Conservation (phyloP, 768 basidiomycete species). For the Lyophyllum atratum region DNA sequence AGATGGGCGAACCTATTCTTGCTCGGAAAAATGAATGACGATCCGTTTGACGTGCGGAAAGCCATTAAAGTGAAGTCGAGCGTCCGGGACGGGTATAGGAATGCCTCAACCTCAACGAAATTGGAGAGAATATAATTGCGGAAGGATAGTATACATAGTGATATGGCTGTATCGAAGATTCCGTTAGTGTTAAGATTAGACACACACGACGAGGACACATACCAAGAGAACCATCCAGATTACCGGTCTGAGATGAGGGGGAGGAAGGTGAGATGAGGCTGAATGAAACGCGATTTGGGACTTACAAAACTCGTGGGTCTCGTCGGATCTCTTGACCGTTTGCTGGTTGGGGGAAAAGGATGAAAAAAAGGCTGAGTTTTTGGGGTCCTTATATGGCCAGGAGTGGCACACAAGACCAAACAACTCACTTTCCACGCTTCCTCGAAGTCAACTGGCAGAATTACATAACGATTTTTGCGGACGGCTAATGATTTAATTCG, state of each 20-base stretch:
- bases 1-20: slow-evolving; percentile 45
- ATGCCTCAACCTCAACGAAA: background rate
- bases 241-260: slow-evolving; percentile 39
- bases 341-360: slow-evolving; percentile 57
- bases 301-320: slow-evolving; percentile 95
- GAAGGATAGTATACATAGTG: slow-evolving; percentile 18
- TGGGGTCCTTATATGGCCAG: slow-evolving; percentile 20
- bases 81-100: slow-evolving; percentile 18
- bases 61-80: slow-evolving; percentile 89
- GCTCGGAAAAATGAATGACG: slow-evolving; percentile 88
- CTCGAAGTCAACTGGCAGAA: slow-evolving; percentile 96
- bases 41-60: slow-evolving; percentile 61
- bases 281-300: slow-evolving; percentile 22
- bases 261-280: slow-evolving; percentile 8
- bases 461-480: slow-evolving; percentile 97
- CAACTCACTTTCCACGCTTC: slow-evolving; percentile 97
- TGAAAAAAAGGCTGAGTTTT: slow-evolving; percentile 37
- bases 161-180: slow-evolving; percentile 6
- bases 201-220: background rate
- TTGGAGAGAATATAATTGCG: slow-evolving; percentile 18
- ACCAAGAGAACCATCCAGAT: slow-evolving; percentile 26
- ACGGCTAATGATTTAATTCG: slow-evolving; percentile 59
- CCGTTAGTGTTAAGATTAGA: background rate
- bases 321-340: slow-evolving; percentile 95
- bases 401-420: slow-evolving; percentile 53